Conservation (phyloP, 2,329 filamentous ascomycete species). For the Microsporum canis region DNA sequence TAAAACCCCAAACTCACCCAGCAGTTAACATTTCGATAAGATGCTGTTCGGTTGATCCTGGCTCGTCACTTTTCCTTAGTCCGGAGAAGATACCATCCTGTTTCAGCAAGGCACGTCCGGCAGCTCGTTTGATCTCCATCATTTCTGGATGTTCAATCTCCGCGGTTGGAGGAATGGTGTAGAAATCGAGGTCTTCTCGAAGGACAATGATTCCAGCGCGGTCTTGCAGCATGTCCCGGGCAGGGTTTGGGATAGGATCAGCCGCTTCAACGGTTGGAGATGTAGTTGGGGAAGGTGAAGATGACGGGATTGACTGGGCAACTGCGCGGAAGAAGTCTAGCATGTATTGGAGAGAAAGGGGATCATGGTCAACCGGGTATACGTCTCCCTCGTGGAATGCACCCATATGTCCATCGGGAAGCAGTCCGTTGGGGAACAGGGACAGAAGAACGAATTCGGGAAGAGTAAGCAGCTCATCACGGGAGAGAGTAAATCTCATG, state of each 20-base stretch:
- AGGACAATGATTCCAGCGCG: constrained; percentile 94
- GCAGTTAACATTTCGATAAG: constrained; percentile 98
- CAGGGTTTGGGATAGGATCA: constrained; percentile 59
- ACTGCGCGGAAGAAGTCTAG: constrained; percentile 95
- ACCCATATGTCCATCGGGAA: constrained; percentile 92
- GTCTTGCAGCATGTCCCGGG: constrained; percentile 69
- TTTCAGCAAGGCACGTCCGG: constrained; percentile 69
- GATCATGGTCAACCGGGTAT: constrained; percentile 97
- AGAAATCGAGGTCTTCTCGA: constrained; percentile 93
- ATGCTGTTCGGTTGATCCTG: constrained; percentile 93
- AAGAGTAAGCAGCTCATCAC: constrained; percentile 87
- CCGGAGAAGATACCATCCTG: constrained; percentile 96
- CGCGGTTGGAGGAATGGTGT: constrained; percentile 75
- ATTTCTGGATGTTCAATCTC: constrained; percentile 83
- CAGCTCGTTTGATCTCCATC: constrained; percentile 91
- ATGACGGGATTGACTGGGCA: constrained; percentile 75
- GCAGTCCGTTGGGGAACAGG: constrained; percentile 95
- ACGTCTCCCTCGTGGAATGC: constrained; percentile 86
- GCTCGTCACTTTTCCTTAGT: constrained; percentile 85
- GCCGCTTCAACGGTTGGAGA: constrained; percentile 52
- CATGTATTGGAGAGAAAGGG: constrained; percentile 95
- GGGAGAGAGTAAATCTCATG: constrained; percentile 81
- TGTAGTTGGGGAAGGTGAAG: constrained; percentile 54
- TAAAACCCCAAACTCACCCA: constrained; percentile 52
- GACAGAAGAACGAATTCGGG: constrained; percentile 96